These are phyloP conservation scores for Hura crepitans DNA, from an alignment of 441 rosid genomes.

Conservation along the genomic window DNA sequence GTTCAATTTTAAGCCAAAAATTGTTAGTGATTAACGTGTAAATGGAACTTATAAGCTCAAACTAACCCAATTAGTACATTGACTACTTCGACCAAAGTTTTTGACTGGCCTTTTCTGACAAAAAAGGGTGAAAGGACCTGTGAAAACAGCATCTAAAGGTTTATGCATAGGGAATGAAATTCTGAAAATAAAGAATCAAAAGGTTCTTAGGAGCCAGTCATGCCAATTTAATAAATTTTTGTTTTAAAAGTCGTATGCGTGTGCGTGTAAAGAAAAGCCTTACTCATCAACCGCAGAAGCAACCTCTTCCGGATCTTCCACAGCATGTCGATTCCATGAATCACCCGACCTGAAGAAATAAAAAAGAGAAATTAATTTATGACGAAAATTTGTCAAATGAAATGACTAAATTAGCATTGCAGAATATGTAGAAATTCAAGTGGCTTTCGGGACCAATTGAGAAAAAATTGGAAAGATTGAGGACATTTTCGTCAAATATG, in stretches of 20 bases:
- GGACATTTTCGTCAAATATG: conserved; percentile 7
- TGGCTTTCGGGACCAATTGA: no score
- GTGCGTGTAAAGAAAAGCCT: conserved; percentile 12
- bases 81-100: conserved; percentile 5
- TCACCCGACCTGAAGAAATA: conserved; percentile 28
- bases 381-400: not conserved
- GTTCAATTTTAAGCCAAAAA: not conserved
- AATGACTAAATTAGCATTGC: conserved; percentile 13
- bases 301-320: conserved; percentile 39
- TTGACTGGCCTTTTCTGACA: conserved; percentile 6
- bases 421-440: not conserved
- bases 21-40: not conserved
- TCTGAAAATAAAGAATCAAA: not conserved
- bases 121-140: conserved; percentile 9
- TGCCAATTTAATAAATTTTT: not conserved
- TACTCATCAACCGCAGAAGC: conserved; percentile 41
- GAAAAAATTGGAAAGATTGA: not conserved
- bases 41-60: not conserved
- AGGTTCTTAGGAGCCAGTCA: not conserved
- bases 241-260: not conserved
- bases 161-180: not conserved
- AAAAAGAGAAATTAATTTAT: not conserved
- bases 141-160: conserved; percentile 1
- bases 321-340: conserved; percentile 32
- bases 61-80: not conserved